Evolutionary conservation across 1,284 basidiomycete species (phyloP), one percentile per base, ranked within the genome.

Genomic region (Irpex sp.): DNA sequence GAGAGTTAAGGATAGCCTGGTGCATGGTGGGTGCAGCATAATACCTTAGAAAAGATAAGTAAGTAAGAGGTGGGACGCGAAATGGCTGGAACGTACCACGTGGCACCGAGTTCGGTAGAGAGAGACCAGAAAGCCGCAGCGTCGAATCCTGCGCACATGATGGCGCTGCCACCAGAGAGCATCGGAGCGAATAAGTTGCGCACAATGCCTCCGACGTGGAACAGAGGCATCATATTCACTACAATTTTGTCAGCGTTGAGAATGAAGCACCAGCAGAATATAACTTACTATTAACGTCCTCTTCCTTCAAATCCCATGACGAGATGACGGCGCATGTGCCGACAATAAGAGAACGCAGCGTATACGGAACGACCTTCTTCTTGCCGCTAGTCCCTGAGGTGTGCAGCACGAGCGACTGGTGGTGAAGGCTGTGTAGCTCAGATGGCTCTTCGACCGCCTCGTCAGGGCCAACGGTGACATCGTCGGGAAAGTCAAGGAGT

Each of bases 161-260:
- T 83, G 2, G 85, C 79, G 64, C 80, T 81, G 6, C 85, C 85
- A 4, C 84, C 82, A 17, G 84, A 82, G 49, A 85, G 76, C 5
- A 88, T 72, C 1, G 87, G 84, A 6, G 86, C 82, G 17, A 88
- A 78, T 26, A 89, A 77, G 66, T 86, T 88, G 61, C 85, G 83
- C 35, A 88, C 79, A 53, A 88, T 82, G 39, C 86, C 86, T 60
- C 86, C 86, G 17, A 88, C 85, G 68, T 88, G 87, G 76, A 87
- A 89, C 36, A 88, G 78, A 33, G 87, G 87, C 87, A 89, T 89
- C 78, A 89, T 88, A 66, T 82, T 82, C 70, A 81, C 80, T 81
- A 17, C 2, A 47, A 36, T 15, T 6, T 5, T 4, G 33, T 59
- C 36, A 49, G 13, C 15, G 43, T 4, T 50, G 3, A 4, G 17